Evolutionary conservation across 176 grass and related monocot genomes (phyloP).

Genomic region (Hordeum marinum): DNA sequence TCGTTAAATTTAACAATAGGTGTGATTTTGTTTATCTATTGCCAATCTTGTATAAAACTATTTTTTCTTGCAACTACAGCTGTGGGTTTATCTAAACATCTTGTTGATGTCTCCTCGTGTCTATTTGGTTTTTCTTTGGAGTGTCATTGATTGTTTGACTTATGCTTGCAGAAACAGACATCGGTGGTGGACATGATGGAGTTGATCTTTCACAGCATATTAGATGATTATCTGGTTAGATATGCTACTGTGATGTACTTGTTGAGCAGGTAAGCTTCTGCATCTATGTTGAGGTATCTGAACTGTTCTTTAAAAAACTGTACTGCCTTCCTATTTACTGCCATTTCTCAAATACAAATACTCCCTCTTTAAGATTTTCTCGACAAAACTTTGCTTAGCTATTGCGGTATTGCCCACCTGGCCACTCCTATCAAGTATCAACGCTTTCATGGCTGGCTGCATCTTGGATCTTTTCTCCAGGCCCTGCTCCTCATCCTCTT

Average conservation of each 20-base stretch:
- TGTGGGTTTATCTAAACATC: neutral
- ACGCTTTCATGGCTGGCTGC: neutral
- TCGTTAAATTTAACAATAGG: neutral
- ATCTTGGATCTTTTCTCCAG: neutral
- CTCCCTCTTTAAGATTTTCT: neutral
- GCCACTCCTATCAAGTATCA: neutral
- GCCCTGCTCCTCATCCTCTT: neutral
- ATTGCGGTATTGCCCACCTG: neutral
- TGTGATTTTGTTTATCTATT: neutral
- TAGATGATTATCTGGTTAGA: neutral
- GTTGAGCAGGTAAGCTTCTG: neutral
- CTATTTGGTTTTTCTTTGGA: neutral
- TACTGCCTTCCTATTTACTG: neutral
- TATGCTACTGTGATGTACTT: neutral
- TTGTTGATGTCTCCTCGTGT: neutral
- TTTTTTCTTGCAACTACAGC: neutral
- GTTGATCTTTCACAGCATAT: neutral
- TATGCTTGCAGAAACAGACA: neutral
- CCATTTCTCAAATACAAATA: neutral
- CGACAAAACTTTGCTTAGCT: neutral
- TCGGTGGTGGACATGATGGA: neutral
- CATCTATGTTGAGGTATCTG: neutral
- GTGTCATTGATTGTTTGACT: neutral
- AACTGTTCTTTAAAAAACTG: neutral
- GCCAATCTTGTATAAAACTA: neutral